Evolutionary conservation across 371 early-diverging fungal species (phyloP).

Genomic region (Zopfochytrium polystomum): DNA sequence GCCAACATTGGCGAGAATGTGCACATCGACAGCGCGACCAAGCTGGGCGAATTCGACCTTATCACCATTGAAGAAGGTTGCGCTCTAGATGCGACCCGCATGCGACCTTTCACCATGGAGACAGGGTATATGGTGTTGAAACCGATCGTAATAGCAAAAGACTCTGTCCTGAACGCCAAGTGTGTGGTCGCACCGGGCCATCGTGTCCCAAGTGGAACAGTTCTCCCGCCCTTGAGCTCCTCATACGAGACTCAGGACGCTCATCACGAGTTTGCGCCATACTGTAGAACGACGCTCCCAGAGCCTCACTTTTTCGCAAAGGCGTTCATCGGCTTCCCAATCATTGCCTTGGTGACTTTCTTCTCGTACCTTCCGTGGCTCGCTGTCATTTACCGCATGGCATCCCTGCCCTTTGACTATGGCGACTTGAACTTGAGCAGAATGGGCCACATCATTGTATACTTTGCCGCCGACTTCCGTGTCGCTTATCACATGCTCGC

Average conservation of each 20-base stretch:
- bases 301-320: constrained; percentile 13
- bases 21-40: constrained; percentile 16
- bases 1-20: constrained; percentile 27
- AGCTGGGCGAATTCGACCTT: constrained; percentile 33
- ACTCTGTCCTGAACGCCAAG: too few species aligned
- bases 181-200: too few species aligned
- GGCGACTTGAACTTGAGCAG: constrained; percentile 17
- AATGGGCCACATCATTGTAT: constrained; percentile 12
- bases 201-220: constrained; percentile 20
- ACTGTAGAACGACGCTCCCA: constrained; percentile 26
- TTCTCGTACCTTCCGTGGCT: constrained; percentile 19
- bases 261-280: constrained; percentile 14
- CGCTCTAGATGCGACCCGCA: too few species aligned
- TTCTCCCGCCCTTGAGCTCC: constrained; percentile 28
- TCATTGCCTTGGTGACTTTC: constrained; percentile 4
- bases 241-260: too few species aligned
- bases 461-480: too few species aligned
- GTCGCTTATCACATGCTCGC: too few species aligned
- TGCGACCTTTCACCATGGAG: too few species aligned
- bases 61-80: constrained; percentile 34
- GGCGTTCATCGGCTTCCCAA: too few species aligned
- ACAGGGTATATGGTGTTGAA: constrained; percentile 29
- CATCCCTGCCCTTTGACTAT: constrained; percentile 14
- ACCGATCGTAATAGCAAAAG: constrained; percentile 28
- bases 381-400: too few species aligned